A percentile compares a stretch with the other conserved stretches of the same genome.
Evolutionary conservation across 2,329 filamentous ascomycete species (phyloP).

Genomic region (Hirsutella thompsonii): DNA sequence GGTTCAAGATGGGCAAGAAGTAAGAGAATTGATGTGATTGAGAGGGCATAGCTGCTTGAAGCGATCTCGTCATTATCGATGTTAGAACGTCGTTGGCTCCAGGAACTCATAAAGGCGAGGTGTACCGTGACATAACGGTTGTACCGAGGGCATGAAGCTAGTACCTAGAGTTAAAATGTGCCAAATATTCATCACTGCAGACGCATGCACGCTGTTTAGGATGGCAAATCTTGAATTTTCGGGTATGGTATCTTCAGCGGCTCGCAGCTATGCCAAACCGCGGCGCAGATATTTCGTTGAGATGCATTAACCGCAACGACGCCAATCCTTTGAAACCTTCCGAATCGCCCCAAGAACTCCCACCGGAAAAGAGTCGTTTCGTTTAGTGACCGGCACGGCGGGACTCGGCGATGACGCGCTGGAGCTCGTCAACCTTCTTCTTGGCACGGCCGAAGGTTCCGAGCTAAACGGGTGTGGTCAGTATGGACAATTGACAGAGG

Average conservation of each 20-base stretch:
- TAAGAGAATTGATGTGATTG: constrained; percentile 15
- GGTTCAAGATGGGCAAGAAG: constrained; percentile 65
- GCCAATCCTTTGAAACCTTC: constrained; percentile 20
- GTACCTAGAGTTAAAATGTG: no score
- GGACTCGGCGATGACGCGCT: constrained; percentile 93
- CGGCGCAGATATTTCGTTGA: constrained; percentile 13
- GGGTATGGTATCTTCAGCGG: constrained; percentile 8
- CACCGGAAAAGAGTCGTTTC: neutral
- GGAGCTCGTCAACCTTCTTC: constrained; percentile 99
- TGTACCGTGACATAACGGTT: no score
- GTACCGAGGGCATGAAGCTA: no score
- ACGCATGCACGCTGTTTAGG: no score
- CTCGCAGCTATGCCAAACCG: constrained; percentile 18
- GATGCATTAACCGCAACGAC: constrained; percentile 20
- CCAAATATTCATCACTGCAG: no score
- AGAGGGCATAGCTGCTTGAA: no score
- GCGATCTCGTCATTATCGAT: no score
- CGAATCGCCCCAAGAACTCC: constrained; percentile 1
- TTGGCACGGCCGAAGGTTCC: constrained; percentile 98
- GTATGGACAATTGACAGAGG: neutral
- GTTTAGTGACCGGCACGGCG: constrained; percentile 52
- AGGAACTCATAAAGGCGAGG: no score
- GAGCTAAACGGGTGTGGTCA: constrained; percentile 43
- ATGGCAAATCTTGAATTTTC: constrained; percentile 18
- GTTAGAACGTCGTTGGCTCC: no score